phyloP scores from a whole-genome alignment of 257 asterid genomes.

The Solanum boliviense region DNA sequence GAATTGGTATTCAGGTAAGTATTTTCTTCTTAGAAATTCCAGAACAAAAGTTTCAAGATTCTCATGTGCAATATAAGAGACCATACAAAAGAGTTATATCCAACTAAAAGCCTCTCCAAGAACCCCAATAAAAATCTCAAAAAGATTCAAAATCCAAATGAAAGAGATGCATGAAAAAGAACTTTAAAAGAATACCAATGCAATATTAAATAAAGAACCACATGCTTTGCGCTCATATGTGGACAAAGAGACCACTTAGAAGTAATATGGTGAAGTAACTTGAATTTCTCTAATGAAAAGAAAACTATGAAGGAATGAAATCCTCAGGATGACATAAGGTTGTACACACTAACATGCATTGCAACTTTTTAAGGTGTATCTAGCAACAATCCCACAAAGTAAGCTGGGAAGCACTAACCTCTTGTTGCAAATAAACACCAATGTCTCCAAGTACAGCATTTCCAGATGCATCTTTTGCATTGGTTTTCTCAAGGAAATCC shows the following conservation, averaged over 20 bases:
- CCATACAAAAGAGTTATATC: not conserved
- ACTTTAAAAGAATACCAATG: not conserved
- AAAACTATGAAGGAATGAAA: not conserved
- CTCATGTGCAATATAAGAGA: not conserved
- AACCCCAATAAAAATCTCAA: not conserved
- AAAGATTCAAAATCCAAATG: not conserved
- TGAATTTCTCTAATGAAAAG: not conserved
- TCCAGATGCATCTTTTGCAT: constrained; percentile 90
- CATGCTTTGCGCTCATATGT: not conserved
- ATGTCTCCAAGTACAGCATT: constrained; percentile 74
- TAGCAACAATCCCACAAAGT: not conserved
- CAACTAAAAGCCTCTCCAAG: not conserved
- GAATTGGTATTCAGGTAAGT: not conserved
- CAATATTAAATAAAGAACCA: not conserved
- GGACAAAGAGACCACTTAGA: not conserved
- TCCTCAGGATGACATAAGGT: not conserved
- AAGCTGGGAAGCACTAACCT: constrained; percentile 34
- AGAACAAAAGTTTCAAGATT: not conserved
- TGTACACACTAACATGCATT: not conserved
- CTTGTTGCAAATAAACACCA: constrained; percentile 77
- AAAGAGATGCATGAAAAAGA: not conserved
- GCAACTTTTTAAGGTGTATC: not conserved
- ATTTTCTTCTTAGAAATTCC: not conserved
- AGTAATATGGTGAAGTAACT: not conserved
- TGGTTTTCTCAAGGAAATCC: constrained; percentile 63